Percentiles rank a stretch among this genome's conserved stretches.
Evolutionary conservation across 2,329 filamentous ascomycete species (phyloP).

Genomic region (Acrodontium crateriforme): DNA sequence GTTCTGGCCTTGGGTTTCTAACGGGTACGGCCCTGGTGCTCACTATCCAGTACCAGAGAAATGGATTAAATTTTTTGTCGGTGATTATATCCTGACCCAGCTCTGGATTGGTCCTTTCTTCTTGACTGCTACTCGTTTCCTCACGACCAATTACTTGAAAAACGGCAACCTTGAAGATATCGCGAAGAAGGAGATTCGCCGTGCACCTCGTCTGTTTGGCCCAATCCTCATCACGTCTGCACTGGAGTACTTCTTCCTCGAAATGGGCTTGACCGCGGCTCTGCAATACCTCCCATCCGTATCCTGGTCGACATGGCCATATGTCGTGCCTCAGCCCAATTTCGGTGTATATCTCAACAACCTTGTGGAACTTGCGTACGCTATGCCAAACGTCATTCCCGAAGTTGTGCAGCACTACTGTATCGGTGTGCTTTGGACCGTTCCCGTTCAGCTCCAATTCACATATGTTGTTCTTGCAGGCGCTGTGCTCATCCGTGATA

Average conservation of each 20-base stretch:
- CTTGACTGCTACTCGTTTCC: slow-evolving; percentile 33
- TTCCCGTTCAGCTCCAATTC: slow-evolving; percentile 33
- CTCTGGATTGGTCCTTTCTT: slow-evolving; percentile 37
- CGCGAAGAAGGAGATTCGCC: slow-evolving; percentile 29
- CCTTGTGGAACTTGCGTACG: slow-evolving; percentile 29
- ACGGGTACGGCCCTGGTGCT: slow-evolving; percentile 16
- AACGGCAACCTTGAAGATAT: slow-evolving; percentile 29
- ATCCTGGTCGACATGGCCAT: slow-evolving; percentile 35
- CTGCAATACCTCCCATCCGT: slow-evolving; percentile 31
- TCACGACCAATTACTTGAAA: slow-evolving; percentile 27
- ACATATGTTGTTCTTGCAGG: slow-evolving; percentile 29
- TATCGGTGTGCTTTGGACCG: slow-evolving; percentile 35
- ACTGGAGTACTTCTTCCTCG: slow-evolving; percentile 33
- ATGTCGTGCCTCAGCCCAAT: slow-evolving; percentile 25
- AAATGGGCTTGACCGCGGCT: slow-evolving; percentile 27
- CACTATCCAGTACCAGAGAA: slow-evolving; percentile 26
- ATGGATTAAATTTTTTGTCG: slow-evolving; percentile 28
- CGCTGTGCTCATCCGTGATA: slow-evolving; percentile 28
- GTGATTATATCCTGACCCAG: slow-evolving; percentile 29
- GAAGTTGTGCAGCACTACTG: slow-evolving; percentile 34
- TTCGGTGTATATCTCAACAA: slow-evolving; percentile 29
- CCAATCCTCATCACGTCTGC: slow-evolving; percentile 29
- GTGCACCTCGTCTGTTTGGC: slow-evolving; percentile 32
- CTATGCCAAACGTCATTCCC: slow-evolving; percentile 33
- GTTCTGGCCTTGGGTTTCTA: slow-evolving; percentile 17